Percentiles rank a stretch among this genome's conserved stretches.
Conservation (phyloP, 2,329 filamentous ascomycete genomes). For the Elsinoe batatas region DNA sequence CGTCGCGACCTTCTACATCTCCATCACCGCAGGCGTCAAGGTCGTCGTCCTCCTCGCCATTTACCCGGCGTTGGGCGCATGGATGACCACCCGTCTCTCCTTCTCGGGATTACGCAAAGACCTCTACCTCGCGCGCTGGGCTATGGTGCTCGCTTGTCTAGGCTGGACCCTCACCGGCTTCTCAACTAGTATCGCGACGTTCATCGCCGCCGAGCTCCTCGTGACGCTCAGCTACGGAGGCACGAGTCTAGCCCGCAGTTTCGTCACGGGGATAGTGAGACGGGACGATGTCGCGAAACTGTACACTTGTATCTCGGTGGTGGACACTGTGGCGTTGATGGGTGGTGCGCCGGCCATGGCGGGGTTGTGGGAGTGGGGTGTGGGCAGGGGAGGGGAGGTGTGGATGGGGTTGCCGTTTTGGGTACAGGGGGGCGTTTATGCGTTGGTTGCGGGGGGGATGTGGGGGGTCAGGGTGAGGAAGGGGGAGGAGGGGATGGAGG, state of each 20-base stretch:
- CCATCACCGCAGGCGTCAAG: conserved; percentile 23
- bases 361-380: conserved; percentile 37
- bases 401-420: conserved; percentile 45
- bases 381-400: conserved; percentile 34
- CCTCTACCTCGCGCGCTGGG: conserved; percentile 25
- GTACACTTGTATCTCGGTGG: conserved; percentile 43
- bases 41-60: conserved; percentile 25
- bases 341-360: conserved; percentile 40
- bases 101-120: conserved; percentile 23
- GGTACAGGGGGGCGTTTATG: conserved; percentile 27
- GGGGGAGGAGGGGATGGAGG: conserved; percentile 5
- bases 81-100: conserved; percentile 18
- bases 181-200: conserved; percentile 21
- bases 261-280: conserved; percentile 46
- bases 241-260: conserved; percentile 35
- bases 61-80: conserved; percentile 19
- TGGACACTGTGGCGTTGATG: conserved; percentile 43
- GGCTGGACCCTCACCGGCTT: conserved; percentile 25
- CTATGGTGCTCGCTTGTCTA: conserved; percentile 20
- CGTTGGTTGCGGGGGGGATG: conserved; percentile 16
- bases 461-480: conserved; percentile 2
- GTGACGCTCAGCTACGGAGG: conserved; percentile 40
- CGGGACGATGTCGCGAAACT: conserved; percentile 45
- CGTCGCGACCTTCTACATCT: conserved; percentile 25
- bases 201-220: conserved; percentile 34